Percentiles rank a stretch among this genome's conserved stretches.
Conservation (phyloP, 2,329 filamentous ascomycete species). For the Epichloe glyceriae region DNA sequence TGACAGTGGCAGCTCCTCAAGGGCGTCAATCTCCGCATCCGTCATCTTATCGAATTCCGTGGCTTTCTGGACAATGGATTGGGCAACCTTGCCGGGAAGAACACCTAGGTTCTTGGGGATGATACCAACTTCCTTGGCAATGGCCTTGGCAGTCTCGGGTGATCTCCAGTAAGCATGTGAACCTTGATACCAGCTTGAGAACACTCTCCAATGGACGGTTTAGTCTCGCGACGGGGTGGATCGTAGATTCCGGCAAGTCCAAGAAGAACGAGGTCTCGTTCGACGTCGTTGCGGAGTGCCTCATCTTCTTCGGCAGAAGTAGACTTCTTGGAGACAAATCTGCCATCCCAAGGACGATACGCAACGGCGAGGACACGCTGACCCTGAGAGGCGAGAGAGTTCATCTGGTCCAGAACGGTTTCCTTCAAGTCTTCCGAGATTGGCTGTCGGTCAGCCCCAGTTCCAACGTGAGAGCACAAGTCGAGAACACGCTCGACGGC, state of each 20-base stretch:
- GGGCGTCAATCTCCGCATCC: conserved; percentile 60
- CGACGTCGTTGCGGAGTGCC: conserved; percentile 45
- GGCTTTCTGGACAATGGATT: conserved; percentile 60
- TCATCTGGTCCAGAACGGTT: conserved; percentile 39
- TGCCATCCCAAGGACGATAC: conserved; percentile 46
- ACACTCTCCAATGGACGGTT: conserved; percentile 55
- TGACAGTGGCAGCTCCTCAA: conserved; percentile 69
- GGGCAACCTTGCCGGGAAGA: conserved; percentile 49
- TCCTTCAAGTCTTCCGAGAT: conserved; percentile 40
- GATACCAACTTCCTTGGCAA: conserved; percentile 68
- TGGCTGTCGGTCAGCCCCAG: conserved; percentile 26
- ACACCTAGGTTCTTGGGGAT: conserved; percentile 49
- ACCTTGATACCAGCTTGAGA: conserved; percentile 63
- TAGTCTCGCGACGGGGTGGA: conserved; percentile 70
- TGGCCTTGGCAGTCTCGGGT: conserved; percentile 65
- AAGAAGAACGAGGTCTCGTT: conserved; percentile 56
- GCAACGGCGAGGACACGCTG: conserved; percentile 61
- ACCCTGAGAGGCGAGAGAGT: conserved; percentile 49
- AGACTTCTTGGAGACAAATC: conserved; percentile 26
- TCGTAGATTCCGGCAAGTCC: conserved; percentile 83
- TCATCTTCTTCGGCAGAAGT: conserved; percentile 27
- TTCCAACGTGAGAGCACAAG: conserved; percentile 36
- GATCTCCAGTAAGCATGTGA: conserved; percentile 77
- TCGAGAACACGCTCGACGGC: conserved; percentile 49
- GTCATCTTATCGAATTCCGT: conserved; percentile 66